Evolutionary conservation across 139 green algal species (phyloP), one percentile per base, ranked within the genome.

Genomic region (Chlamydomonas incerta): DNA sequence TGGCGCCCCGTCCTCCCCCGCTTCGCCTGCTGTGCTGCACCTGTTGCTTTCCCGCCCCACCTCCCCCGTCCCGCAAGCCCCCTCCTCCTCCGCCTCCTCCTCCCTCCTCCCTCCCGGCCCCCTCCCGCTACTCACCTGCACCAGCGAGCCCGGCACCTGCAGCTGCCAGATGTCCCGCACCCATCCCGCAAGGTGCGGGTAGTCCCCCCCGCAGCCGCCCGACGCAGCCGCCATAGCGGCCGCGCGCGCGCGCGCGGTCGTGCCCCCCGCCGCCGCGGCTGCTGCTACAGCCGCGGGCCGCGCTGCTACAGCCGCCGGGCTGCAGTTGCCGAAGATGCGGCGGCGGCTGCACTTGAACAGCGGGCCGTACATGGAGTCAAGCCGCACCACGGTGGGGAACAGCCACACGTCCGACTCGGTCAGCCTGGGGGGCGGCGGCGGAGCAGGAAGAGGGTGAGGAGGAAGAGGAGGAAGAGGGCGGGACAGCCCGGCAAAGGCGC

Each of bases 281-380:
- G n/a, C n/a, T n/a, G 41, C 41, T 50, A 50, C 41, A 13, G 41
- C 41, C 41, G 41, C 41, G 6, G 41, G 6, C 41, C 41, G 6
- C 8, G 41, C 41, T 8, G 41, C 41, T 50, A 50, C 41, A 50
- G 41, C 41, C 8, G 41, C 41, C 41, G 41, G 41, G 41, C 41
- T 50, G 21, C 26, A 14, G 29, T 17, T 11, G n/a, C 65, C 66
- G 50, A 85, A 75, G 23, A 86, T 37, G 13, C 68, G 33, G 34
- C 68, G 68, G 63, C 83, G 83, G 81, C 46, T 85, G 92, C 96
- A 99, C 87, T 97, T 98, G 93, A 99, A 99, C 4, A 99, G 90
- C 15, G 85, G 91, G 24, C 90, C 86, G 77, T 98, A 98, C 20
- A 94, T 91, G 15, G 94, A 89, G 63, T 98, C 96, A 71, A 96